These are phyloP conservation scores for Trichoderma parareesei DNA, from an alignment of 495 filamentous ascomycete genomes.

Conservation along the genomic window DNA sequence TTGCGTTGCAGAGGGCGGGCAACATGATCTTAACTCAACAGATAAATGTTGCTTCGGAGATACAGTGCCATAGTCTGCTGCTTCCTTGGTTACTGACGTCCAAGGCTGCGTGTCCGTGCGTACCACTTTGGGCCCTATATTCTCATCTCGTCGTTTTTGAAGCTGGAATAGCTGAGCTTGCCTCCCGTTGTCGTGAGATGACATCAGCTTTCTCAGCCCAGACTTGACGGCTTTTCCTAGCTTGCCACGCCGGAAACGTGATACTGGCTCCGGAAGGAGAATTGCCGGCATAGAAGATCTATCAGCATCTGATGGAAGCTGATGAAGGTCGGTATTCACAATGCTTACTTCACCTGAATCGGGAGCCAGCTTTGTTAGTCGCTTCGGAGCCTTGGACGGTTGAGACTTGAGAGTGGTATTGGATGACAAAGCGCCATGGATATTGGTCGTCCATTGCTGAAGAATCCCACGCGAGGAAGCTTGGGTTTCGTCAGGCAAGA, in stretches of 20 bases:
- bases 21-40: background rate
- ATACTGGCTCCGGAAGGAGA: background rate
- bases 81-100: background rate
- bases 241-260: background rate
- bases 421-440: background rate
- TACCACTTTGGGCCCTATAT: background rate
- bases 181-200: background rate
- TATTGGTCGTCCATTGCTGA: background rate
- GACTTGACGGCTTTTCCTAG: conserved; percentile 11
- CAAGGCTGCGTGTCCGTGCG: background rate
- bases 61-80: background rate
- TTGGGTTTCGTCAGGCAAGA: background rate
- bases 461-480: background rate
- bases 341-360: background rate
- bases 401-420: background rate
- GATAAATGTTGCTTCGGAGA: background rate
- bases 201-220: conserved; percentile 7
- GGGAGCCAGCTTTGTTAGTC: background rate
- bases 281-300: background rate
- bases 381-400: background rate
- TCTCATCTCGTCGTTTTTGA: background rate
- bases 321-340: background rate
- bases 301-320: background rate
- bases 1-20: too few species aligned
- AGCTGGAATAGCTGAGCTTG: background rate